Conservation (phyloP, 352 stramenopile species). For the Blastocystis sp. region DNA sequence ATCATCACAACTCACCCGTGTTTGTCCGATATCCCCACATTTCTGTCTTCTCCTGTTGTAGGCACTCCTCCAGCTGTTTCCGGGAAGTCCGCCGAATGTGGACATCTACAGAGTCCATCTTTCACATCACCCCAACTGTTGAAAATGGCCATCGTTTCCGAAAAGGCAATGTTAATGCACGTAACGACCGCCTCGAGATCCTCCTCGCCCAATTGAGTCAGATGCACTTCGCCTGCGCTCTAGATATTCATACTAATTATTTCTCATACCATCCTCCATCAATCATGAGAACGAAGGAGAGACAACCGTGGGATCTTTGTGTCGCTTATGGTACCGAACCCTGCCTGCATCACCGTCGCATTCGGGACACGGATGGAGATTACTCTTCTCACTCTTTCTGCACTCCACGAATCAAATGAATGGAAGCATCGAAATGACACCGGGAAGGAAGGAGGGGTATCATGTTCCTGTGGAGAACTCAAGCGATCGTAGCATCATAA, state of each 20-base stretch:
- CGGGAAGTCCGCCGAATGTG: conserved; percentile 34
- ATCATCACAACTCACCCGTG: neutral
- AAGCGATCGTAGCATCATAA: neutral
- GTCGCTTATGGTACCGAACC: neutral
- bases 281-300: neutral
- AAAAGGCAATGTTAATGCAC: conserved; percentile 44
- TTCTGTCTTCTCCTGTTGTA: neutral
- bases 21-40: conserved; percentile 25
- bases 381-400: neutral
- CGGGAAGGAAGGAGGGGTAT: neutral
- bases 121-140: neutral
- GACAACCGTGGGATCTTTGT: neutral
- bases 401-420: neutral
- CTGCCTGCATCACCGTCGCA: neutral
- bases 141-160: conserved; percentile 39
- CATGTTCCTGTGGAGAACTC: neutral
- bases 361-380: neutral
- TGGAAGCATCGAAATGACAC: conserved; percentile 8
- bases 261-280: neutral
- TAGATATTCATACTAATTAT: neutral
- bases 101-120: neutral
- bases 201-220: neutral
- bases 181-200: conserved; percentile 11
- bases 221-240: neutral
- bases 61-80: neutral